Base-by-base conservation (phyloP, 352 stramenopile species). In the Pythium chondricola region DNA sequence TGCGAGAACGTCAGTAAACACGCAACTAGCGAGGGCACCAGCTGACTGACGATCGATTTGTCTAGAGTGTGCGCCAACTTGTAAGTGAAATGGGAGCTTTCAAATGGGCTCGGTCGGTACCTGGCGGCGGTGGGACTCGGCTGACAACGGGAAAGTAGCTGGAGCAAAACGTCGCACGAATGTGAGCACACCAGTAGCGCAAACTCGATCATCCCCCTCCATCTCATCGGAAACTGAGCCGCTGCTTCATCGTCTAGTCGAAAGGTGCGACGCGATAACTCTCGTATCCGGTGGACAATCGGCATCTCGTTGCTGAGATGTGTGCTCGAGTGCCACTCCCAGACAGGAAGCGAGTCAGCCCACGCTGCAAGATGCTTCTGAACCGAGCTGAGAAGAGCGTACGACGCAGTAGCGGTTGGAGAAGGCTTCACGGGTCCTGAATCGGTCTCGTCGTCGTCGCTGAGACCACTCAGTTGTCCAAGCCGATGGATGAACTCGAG, bases 301-400 rank as follows among this genome's bases (percentile, higher is more conserved):
- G 25, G 10, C 10, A 59, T 30, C 8, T 5, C 33, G 16, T n/a
- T 21, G 1, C 1, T 30, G 0, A 16, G 5, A 21, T 43, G 29
- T 2, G 26, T 22, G 1, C 14, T 8, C 13, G 55, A 24, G 11
- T 3, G 6, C 16, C 36, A 30, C 6, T 36, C 44, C 54, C 54
- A 62, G 2, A 14, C 13, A 35, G 3, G 50, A 9, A 47, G 54
- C 6, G 26, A n/a, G 2, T 10, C 50, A 5, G 44, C 56, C 21
- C 32, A 20, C 2, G 50, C 7, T 0, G 44, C 40, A 25, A 65
- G 9, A 20, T 65, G 57, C 27, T 65, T 65, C 21, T 53, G 48
- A 13, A 64, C 41, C 4, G 42, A 21, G 20, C 41, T 55, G 0
- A 64, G 29, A 10, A 59, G 39, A 16, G 9, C 29, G 4, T 46